Evolutionary conservation across 2,329 filamentous ascomycete genomes (phyloP).

Genomic region (Rhynchosporium agropyri): DNA sequence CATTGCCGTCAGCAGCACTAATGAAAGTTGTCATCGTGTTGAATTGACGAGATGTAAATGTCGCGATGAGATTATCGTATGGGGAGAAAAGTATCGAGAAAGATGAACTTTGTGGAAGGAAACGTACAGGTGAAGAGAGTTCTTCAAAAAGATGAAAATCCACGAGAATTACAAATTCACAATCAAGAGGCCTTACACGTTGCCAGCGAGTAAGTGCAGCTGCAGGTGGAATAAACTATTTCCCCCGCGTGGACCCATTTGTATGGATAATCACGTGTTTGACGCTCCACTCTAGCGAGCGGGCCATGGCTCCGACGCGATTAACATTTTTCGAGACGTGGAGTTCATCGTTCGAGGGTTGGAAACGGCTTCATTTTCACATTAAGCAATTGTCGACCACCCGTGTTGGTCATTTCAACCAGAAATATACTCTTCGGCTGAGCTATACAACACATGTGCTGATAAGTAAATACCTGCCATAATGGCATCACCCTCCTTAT

Average conservation of each 20-base stretch:
- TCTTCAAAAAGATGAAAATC: constrained; percentile 11
- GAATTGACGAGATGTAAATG: constrained; percentile 16
- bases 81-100: constrained; percentile 1
- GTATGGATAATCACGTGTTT: too few species aligned
- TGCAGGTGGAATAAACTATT: constrained; percentile 2
- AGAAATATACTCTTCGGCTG: too few species aligned
- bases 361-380: too few species aligned
- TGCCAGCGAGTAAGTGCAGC: constrained; percentile 14
- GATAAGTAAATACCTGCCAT: constrained; percentile 18
- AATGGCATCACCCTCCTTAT: constrained; percentile 39
- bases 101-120: constrained; percentile 13
- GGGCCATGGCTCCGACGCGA: too few species aligned
- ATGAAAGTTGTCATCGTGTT: constrained; percentile 30
- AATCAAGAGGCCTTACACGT: neutral
- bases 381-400: too few species aligned
- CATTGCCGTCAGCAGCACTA: constrained; percentile 39
- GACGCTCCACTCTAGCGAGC: too few species aligned
- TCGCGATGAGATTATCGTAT: neutral
- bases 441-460: neutral
- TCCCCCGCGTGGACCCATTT: too few species aligned
- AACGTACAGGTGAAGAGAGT: constrained; percentile 18
- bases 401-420: too few species aligned
- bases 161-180: neutral
- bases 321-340: too few species aligned
- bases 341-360: too few species aligned